Conservation (phyloP, 495 filamentous ascomycete genomes). For the Tetracladium marchalianum region DNA sequence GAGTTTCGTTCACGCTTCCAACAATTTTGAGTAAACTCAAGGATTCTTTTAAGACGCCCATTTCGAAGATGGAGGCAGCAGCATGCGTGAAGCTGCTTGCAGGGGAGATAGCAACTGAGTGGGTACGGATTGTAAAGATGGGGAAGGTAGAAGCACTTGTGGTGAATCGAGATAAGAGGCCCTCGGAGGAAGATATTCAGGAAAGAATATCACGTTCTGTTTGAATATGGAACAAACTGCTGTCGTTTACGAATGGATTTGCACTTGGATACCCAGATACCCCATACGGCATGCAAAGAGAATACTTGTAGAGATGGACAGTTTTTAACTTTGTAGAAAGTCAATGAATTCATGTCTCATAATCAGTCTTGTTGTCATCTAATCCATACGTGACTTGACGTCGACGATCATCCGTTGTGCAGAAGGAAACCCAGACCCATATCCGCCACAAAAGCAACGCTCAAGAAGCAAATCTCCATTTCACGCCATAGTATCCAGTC, state of each 20-base stretch:
- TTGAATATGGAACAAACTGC: conserved; percentile 3
- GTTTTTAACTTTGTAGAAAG: background rate
- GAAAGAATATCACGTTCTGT: conserved; percentile 27
- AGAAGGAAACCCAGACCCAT: too few relatives aligned
- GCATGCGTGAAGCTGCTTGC: conserved; percentile 46
- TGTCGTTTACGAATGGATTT: background rate
- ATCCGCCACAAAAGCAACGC: too few relatives aligned
- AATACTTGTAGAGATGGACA: background rate
- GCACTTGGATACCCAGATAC: background rate
- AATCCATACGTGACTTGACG: too few relatives aligned
- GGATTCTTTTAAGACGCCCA: conserved; percentile 50
- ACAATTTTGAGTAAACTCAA: conserved; percentile 47
- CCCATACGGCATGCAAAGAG: background rate
- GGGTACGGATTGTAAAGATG: conserved; percentile 46
- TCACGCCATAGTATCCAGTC: too few relatives aligned
- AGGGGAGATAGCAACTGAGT: conserved; percentile 50
- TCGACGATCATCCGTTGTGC: too few relatives aligned
- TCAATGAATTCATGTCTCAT: background rate
- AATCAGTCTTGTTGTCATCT: too few relatives aligned
- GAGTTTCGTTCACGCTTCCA: conserved; percentile 50
- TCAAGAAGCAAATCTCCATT: too few relatives aligned
- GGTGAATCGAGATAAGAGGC: conserved; percentile 34
- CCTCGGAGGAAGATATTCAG: conserved; percentile 31
- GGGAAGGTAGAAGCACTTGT: conserved; percentile 49
- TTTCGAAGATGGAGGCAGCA: conserved; percentile 48